Evolutionary conservation across 2,329 filamentous ascomycete genomes (phyloP), one percentile per base, ranked within the genome.

Genomic region (Elsinoe ampelina): DNA sequence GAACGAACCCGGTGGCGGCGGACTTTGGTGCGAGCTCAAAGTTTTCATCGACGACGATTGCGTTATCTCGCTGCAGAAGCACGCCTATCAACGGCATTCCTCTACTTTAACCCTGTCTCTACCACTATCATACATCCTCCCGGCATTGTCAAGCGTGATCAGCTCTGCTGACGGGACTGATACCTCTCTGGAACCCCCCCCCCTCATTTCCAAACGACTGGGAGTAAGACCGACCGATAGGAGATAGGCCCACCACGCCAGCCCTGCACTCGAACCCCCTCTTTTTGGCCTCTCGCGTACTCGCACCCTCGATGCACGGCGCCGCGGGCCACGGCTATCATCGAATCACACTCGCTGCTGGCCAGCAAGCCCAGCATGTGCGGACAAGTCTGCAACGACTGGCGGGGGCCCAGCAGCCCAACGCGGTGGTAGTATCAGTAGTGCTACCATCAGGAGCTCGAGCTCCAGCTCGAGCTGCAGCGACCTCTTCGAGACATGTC

Each of bases 21-120:
- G 43, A 22, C 43, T 32, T 32, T 38, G 36, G 12, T 15, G 36
- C 12, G 36, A 38, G 8, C n/a, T 1, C 6, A 11, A 30, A 35
- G 19, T 50, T 50, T 50, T 50, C 45, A 17, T 50, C 45, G 45
- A 26, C 32, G 15, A 26, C 15, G 48, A 52, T 52, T n/a, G 48
- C 48, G 48, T 52, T 52, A 52, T 52, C 48, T 39, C 34, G 32
- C 48, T 38, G 32, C 35, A 15, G 13, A 20, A 34, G 32, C 48
- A 52, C 48, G 48, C 48, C 48, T 52, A 52, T 52, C 48, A 52
- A 52, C 48, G 48, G 48, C 48, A 39, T 34, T 52, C 48, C 34
- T 52, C 48, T 52, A 52, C 35, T 52, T 52, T 35, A 52, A 52
- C 48, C 48, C 48, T 51, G 48, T 38, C 34, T 52, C 34, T 38